Evolutionary conservation across 768 basidiomycete species (phyloP).

Genomic region (Obba rivulosa): DNA sequence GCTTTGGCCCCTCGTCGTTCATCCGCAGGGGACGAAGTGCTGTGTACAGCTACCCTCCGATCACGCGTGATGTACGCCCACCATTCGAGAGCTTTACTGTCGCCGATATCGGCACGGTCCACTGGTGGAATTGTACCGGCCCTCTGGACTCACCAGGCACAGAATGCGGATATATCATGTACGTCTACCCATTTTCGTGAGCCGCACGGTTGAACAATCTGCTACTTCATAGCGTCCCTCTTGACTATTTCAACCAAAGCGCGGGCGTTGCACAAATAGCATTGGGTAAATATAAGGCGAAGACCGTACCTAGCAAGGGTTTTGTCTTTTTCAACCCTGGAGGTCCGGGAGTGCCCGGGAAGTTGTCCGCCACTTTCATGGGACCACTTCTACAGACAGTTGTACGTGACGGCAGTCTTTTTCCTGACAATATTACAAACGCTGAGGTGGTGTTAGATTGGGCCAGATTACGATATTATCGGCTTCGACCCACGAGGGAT

Average conservation of each 20-base stretch:
- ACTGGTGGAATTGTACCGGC: slow-evolving; percentile 8
- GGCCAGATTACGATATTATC: slow-evolving; percentile 22
- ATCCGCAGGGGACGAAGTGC: too few species aligned
- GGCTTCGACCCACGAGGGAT: slow-evolving; percentile 30
- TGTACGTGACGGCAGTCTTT: not conserved
- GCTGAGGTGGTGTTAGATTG: slow-evolving; percentile 9
- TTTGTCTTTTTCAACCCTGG: slow-evolving; percentile 29
- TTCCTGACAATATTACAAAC: too few species aligned
- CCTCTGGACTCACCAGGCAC: slow-evolving; percentile 7
- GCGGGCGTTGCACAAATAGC: slow-evolving; percentile 26
- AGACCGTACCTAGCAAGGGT: slow-evolving; percentile 19
- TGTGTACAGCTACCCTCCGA: not conserved
- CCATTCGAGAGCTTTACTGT: not conserved
- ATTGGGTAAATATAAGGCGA: slow-evolving; percentile 25
- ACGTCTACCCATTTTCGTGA: not conserved
- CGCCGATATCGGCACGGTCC: slow-evolving; percentile 5
- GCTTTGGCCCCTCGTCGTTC: too few species aligned
- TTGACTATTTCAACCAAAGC: slow-evolving; percentile 25
- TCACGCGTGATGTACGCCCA: not conserved
- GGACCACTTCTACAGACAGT: slow-evolving; percentile 11
- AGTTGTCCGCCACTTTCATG: slow-evolving; percentile 4
- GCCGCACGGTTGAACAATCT: not conserved
- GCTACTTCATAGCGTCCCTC: slow-evolving; percentile 20
- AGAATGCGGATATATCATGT: slow-evolving; percentile 21
- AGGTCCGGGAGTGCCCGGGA: slow-evolving; percentile 23